Percentiles rank a stretch among this genome's conserved stretches.
These are phyloP conservation scores for Rutstroemia sp. DNA, from an alignment of 2,329 filamentous ascomycete genomes.

Conservation along the genomic window DNA sequence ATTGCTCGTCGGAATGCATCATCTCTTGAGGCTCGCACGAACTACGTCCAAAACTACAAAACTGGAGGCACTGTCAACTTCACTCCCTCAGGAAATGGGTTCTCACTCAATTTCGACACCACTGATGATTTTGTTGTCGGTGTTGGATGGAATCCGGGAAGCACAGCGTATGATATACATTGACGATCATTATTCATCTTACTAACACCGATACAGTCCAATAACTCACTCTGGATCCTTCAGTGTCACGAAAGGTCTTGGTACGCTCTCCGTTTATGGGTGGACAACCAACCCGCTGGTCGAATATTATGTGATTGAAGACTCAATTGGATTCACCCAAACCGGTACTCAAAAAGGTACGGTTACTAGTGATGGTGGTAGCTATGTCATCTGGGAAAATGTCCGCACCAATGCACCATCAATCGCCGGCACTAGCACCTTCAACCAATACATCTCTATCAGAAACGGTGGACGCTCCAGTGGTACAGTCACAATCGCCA, in stretches of 20 bases:
- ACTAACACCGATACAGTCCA: conserved; percentile 8
- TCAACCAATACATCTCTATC: conserved; percentile 46
- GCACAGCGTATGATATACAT: conserved; percentile 2
- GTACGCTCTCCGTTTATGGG: conserved; percentile 48
- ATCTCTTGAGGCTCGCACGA: background rate
- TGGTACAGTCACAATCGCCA: conserved; percentile 41
- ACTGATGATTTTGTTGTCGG: conserved; percentile 16
- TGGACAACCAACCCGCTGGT: conserved; percentile 47
- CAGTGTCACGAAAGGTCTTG: conserved; percentile 30
- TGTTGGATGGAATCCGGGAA: conserved; percentile 14
- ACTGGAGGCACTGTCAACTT: conserved; percentile 12
- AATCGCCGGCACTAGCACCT: conserved; percentile 30
- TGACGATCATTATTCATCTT: background rate
- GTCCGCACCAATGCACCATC: conserved; percentile 11
- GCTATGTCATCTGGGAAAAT: conserved; percentile 39
- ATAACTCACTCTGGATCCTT: conserved; percentile 37
- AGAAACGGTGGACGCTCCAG: conserved; percentile 40
- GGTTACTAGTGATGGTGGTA: conserved; percentile 43
- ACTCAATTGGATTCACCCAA: conserved; percentile 40
- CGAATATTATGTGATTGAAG: conserved; percentile 53
- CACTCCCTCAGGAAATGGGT: conserved; percentile 1
- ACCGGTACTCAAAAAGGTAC: conserved; percentile 41
- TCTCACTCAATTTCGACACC: conserved; percentile 9
- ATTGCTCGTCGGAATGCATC: background rate
- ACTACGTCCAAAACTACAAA: conserved; percentile 15